phyloP scores from a whole-genome alignment of 306 rosid species.

The Hippophae tibetana region DNA sequence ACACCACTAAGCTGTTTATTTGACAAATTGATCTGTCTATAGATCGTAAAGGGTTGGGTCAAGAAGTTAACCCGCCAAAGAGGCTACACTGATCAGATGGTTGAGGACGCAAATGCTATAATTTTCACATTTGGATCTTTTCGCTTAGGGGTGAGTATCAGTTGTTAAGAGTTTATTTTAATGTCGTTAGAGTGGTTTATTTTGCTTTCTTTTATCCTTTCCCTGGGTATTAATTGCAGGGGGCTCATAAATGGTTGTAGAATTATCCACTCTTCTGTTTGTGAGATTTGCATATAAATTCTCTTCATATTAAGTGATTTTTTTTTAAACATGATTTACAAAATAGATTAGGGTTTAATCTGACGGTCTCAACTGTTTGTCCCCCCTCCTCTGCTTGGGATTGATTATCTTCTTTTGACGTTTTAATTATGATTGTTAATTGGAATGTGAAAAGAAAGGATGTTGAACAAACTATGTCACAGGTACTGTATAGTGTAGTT shows the following conservation, averaged over 20 bases:
- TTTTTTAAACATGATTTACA: constrained; percentile 6
- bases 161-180: neutral
- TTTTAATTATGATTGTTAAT: neutral
- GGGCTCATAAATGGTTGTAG: neutral
- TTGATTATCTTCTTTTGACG: neutral
- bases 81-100: constrained; percentile 96
- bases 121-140: constrained; percentile 91
- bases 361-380: too few species aligned
- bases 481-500: neutral
- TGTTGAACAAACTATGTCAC: neutral
- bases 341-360: constrained; percentile 7
- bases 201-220: neutral
- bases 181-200: neutral
- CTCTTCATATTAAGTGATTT: constrained; percentile 1
- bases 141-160: constrained; percentile 67
- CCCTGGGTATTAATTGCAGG: neutral
- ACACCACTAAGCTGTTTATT: neutral
- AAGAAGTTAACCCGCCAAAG: constrained; percentile 71
- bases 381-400: too few species aligned
- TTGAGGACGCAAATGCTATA: constrained; percentile 84
- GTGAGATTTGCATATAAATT: constrained; percentile 6
- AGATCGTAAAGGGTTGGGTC: constrained; percentile 93
- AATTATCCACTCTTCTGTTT: constrained; percentile 9
- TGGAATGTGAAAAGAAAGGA: constrained; percentile 9
- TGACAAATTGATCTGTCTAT: constrained; percentile 25